Conservation (phyloP, 164 flowering plant species). For the Annona cherimola region DNA sequence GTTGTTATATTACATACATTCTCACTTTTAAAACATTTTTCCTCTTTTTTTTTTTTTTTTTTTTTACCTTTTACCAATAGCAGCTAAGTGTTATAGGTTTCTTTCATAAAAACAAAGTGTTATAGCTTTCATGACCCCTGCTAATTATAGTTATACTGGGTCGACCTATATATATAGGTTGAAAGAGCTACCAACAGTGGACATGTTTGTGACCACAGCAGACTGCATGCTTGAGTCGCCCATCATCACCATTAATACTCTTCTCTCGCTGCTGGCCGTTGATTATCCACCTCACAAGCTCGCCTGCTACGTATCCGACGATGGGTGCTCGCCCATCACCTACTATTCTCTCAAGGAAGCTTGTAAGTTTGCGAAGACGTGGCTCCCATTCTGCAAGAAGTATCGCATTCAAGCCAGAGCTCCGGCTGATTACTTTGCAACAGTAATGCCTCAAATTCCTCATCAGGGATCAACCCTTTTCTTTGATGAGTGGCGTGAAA, state of each 20-base stretch:
- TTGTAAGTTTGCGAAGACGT: conserved; percentile 39
- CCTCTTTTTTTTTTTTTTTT: too few species aligned
- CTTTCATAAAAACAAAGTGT: too few species aligned
- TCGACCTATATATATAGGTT: conserved; percentile 14
- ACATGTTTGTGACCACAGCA: conserved; percentile 70
- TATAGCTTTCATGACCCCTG: too few species aligned
- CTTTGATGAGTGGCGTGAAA: conserved; percentile 28
- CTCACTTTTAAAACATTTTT: too few species aligned
- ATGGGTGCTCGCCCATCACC: conserved; percentile 52
- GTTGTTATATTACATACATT: too few species aligned
- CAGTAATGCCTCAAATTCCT: background rate
- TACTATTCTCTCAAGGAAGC: conserved; percentile 50
- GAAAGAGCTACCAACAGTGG: conserved; percentile 54
- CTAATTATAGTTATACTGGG: too few species aligned
- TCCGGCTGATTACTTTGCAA: conserved; percentile 46
- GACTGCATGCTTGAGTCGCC: conserved; percentile 60
- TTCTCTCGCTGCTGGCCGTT: conserved; percentile 52
- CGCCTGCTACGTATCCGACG: conserved; percentile 67
- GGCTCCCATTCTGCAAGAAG: conserved; percentile 73
- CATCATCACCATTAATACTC: conserved; percentile 53
- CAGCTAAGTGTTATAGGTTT: too few species aligned
- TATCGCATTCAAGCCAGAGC: conserved; percentile 42
- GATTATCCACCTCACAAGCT: conserved; percentile 66
- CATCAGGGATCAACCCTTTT: conserved; percentile 23
- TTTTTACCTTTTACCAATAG: too few species aligned